Evolutionary conservation across 2,329 filamentous ascomycete genomes (phyloP).

Genomic region (Daldinia sp.): DNA sequence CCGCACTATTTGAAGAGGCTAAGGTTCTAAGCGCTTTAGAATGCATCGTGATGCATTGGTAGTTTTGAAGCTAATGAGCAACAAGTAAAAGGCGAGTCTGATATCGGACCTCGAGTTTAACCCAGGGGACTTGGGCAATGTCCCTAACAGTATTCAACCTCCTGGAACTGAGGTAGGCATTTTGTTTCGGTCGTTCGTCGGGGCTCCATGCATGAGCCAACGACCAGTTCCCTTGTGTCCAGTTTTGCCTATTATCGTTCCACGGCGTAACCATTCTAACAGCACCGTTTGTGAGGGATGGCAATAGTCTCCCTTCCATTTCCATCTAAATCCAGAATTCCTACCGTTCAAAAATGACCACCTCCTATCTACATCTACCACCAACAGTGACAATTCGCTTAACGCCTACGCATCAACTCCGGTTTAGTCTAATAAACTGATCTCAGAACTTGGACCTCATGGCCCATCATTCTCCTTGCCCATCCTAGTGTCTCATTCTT

Average conservation of each 20-base stretch:
- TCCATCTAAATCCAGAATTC: constrained; percentile 12
- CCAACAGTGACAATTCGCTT: not conserved
- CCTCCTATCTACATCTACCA: not conserved
- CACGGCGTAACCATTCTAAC: constrained; percentile 13
- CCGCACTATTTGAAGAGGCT: constrained; percentile 11
- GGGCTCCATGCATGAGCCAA: not conserved
- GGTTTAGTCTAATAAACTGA: not conserved
- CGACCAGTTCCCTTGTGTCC: not conserved
- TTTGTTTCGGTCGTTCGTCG: not conserved
- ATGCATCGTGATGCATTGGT: no score
- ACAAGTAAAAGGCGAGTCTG: not conserved
- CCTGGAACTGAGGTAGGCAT: not conserved
- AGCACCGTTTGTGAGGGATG: constrained; percentile 16
- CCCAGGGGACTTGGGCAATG: no score
- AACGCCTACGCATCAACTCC: not conserved
- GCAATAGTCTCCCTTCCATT: constrained; percentile 1
- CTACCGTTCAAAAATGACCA: constrained; percentile 7
- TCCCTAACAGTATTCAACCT: no score
- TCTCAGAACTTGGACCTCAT: not conserved
- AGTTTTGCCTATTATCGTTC: constrained; percentile 3
- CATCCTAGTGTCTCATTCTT: not conserved
- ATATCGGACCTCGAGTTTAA: not conserved
- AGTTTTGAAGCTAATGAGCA: not conserved
- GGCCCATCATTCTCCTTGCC: not conserved
- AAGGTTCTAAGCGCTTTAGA: constrained; percentile 1